phyloP scores from a whole-genome alignment of 805 yeast species.

The Yamadazyma phyllophila region DNA sequence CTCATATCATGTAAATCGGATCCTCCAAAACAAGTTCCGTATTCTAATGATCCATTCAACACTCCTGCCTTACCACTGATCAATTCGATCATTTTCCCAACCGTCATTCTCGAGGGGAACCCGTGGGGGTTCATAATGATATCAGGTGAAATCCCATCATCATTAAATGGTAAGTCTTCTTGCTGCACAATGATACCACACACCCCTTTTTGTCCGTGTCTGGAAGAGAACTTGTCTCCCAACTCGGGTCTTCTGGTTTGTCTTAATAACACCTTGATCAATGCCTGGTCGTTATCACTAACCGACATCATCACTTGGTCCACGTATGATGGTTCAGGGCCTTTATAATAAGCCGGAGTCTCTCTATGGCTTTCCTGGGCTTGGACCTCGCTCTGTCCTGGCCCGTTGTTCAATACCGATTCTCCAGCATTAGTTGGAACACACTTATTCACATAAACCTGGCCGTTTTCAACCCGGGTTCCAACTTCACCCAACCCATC shows the following conservation, averaged over 20 bases:
- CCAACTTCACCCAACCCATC: slow-evolving; percentile 99
- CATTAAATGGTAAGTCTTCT: slow-evolving; percentile 95
- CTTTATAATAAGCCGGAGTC: slow-evolving; percentile 87
- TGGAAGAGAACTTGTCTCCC: slow-evolving; percentile 95
- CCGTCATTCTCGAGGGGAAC: slow-evolving; percentile 99
- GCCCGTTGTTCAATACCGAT: slow-evolving; percentile 36
- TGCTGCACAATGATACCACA: slow-evolving; percentile 98
- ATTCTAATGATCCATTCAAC: slow-evolving; percentile 82
- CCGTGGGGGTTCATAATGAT: slow-evolving; percentile 99
- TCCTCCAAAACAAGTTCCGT: slow-evolving; percentile 98
- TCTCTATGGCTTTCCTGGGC: slow-evolving; percentile 71
- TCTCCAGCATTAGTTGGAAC: slow-evolving; percentile 87
- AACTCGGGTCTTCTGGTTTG: slow-evolving; percentile 97
- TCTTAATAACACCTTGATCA: slow-evolving; percentile 85
- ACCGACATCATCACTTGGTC: slow-evolving; percentile 98
- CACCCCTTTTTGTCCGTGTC: slow-evolving; percentile 99
- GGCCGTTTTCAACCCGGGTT: slow-evolving; percentile 84
- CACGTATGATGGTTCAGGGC: slow-evolving; percentile 92
- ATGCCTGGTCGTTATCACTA: slow-evolving; percentile 90
- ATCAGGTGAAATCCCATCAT: slow-evolving; percentile 89
- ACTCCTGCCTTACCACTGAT: slow-evolving; percentile 98
- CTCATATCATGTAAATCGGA: slow-evolving; percentile 96
- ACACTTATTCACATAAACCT: slow-evolving; percentile 88
- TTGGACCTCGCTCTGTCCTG: slow-evolving; percentile 17
- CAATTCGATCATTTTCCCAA: slow-evolving; percentile 96